Evolutionary conservation across 2,329 filamentous ascomycete genomes (phyloP).

Genomic region (Fusarium caatingaense): DNA sequence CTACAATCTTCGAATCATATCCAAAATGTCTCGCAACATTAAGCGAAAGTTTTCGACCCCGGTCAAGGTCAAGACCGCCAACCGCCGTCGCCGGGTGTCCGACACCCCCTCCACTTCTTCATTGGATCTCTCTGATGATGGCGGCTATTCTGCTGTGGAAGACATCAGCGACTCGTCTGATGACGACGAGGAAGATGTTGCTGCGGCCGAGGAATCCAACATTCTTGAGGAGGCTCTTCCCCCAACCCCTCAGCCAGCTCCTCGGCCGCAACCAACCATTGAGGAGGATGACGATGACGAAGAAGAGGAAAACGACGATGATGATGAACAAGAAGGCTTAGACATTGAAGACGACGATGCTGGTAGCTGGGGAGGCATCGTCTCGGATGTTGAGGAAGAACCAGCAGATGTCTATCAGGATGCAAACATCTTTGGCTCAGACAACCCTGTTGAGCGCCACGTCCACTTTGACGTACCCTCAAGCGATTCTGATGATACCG

Average conservation of each 20-base stretch:
- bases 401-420: constrained; percentile 59
- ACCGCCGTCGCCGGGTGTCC: constrained; percentile 60
- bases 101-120: constrained; percentile 65
- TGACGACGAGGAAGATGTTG: constrained; percentile 82
- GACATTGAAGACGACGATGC: constrained; percentile 57
- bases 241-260: constrained; percentile 55
- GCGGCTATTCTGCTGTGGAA: constrained; percentile 80
- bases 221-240: constrained; percentile 66
- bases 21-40: constrained; percentile 65
- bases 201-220: constrained; percentile 81
- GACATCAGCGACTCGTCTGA: constrained; percentile 82
- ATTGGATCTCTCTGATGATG: constrained; percentile 74
- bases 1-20: not conserved
- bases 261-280: constrained; percentile 59
- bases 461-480: constrained; percentile 79
- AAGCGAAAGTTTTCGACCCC: constrained; percentile 60
- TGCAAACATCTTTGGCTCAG: constrained; percentile 56
- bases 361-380: constrained; percentile 67
- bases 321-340: constrained; percentile 56
- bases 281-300: constrained; percentile 53
- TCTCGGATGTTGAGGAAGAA: constrained; percentile 57
- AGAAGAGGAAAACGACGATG: constrained; percentile 54
- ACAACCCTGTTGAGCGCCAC: constrained; percentile 64
- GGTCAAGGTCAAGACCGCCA: constrained; percentile 57
- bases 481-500: constrained; percentile 75